Base-by-base conservation (phyloP, 768 basidiomycete species). In the Clitopilus passeckerianus region DNA sequence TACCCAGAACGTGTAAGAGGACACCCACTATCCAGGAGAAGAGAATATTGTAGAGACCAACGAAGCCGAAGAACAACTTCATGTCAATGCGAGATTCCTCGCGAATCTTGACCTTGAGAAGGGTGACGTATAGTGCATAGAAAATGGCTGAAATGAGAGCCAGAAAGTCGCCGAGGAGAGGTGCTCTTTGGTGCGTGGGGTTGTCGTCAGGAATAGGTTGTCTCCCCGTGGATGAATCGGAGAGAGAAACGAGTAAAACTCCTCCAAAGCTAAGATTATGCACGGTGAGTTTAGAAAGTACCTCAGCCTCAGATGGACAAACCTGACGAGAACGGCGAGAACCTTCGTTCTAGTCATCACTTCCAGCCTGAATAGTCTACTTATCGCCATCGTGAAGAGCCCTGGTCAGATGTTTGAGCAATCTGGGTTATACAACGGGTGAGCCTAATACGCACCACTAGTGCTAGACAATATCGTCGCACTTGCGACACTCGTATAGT, bases 51-150 rank as follows among this genome's bases (percentile, higher is more conserved):
- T 91, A 92, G 14, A 93, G 74, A 9, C 95, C 93, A 24, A 96
- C 93, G 63, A 92, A 96, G 22, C 95, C 95, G 66, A 97, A 95
- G 77, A 97, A 95, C 27, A 95, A 78, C 63, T 93, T 90, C 94
- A 95, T 95, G 70, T 95, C 87, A 64, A 95, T 83, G 57, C 93
- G 82, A 5, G 89, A 89, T 67, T 95, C 93, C 34, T 81, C 80
- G 46, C 82, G 84, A 56, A 97, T 90, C 58, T 85, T 85, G 50
- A 95, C 89, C 72, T 98, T 98, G 67, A 98, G 81, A 54, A 96
- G 78, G 62, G 89, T 88, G 46, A 95, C 87, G 72, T 98, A 98
- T 52, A 90, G 71, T 0, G 94, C 90, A 70, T 97, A 98, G 70
- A 90, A 90, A 5, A 93, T 63, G 1, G 95, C 94, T 6, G 91